These are phyloP conservation scores for Hibiscus syriacus DNA, from an alignment of 345 rosid genomes.

Conservation along the genomic window DNA sequence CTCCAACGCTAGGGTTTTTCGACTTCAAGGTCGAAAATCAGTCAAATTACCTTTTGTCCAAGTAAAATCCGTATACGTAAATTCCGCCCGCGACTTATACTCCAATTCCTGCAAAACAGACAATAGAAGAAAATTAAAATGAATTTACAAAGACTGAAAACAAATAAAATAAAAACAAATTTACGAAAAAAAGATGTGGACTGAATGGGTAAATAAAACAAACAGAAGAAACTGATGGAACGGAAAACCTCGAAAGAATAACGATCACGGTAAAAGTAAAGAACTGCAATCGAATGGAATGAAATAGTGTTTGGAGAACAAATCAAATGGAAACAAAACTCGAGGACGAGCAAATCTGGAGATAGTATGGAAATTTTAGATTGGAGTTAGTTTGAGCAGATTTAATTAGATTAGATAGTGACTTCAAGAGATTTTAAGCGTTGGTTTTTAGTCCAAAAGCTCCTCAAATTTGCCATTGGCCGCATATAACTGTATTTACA, in stretches of 20 bases:
- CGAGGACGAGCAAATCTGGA: background rate
- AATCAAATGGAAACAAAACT: no score
- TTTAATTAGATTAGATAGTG: background rate
- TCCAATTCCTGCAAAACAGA: background rate
- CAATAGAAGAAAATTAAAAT: background rate
- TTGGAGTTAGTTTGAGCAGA: background rate
- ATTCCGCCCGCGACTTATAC: no score
- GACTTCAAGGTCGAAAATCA: background rate
- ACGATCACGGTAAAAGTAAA: background rate
- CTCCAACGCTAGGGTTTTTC: background rate
- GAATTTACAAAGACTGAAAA: background rate
- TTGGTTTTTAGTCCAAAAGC: background rate
- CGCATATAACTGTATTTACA: conserved; percentile 7
- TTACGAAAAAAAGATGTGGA: no score
- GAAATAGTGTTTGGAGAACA: background rate
- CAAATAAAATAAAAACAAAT: background rate
- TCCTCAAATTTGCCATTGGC: conserved; percentile 11
- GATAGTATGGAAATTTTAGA: background rate
- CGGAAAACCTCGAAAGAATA: background rate
- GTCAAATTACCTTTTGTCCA: background rate
- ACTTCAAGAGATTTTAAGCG: no score
- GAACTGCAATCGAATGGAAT: background rate
- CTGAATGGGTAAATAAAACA: no score
- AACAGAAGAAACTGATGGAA: no score
- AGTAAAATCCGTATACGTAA: no score